Evolutionary conservation across 306 rosid genomes (phyloP), one percentile per base, ranked within the genome.

Genomic region (Cicer pinnatifidum): DNA sequence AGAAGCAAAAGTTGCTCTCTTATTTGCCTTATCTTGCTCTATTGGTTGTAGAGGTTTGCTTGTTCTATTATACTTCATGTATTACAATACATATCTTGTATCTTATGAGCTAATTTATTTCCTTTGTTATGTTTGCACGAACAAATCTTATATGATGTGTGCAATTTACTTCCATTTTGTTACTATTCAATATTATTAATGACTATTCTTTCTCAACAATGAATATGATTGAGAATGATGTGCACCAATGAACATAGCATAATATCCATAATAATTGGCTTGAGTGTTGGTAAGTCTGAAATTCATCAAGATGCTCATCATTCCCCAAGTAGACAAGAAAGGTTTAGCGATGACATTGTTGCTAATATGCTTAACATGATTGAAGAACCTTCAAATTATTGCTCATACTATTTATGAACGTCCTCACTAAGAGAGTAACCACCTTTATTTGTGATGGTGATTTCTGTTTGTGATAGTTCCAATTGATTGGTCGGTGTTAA

Each of bases 321-420:
- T 74, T 43, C 86, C 93, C 74, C 64, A 43, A 84, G 8, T 1
- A 83, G 75, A 56, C 84, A 56, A 33, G 87, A 71, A 12, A 89
- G 69, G 78, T 84, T 89, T 4, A 89, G 68, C 76, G 88, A 47
- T 37, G 90, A 88, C 54, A 87, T 23, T n/a, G 93, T 86, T 13
- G 89, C 78, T 9, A 89, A 16, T 20, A 86, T 58, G 19, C 67
- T 84, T n/a, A 60, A 68, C 87, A 80, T 75, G 17, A 80, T 48
- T 23, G 73, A 54, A 0, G 91, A 79, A 79, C 87, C 82, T 23
- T 23, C 2, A 23, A 23, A 23, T 23, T 23, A 0, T 23, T 23
- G 28, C 28, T 23, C 28, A 23, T 23, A 23, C 28, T 23, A 23
- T 23, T 23, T 23, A 23, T 23, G 28, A 23, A 23, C 28, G 28